Conservation (phyloP, 2,329 filamentous ascomycete species). For the Diaporthe eres region DNA sequence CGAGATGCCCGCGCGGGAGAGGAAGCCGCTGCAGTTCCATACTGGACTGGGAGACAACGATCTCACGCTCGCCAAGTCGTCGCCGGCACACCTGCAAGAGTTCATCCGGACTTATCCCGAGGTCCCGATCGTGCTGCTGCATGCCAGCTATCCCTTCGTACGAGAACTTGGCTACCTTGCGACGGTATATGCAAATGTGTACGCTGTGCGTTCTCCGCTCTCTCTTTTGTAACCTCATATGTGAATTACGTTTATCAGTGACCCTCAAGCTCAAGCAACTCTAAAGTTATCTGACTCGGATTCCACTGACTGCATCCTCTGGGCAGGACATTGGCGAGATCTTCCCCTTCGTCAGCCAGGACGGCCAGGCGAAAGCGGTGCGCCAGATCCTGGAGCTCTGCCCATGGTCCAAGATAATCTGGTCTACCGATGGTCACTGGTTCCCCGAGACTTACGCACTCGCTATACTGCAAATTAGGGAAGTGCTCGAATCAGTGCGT, state of each 20-base stretch:
- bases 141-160: slow-evolving; percentile 86
- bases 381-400: slow-evolving; percentile 82
- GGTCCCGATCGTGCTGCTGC: slow-evolving; percentile 83
- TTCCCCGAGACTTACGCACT: slow-evolving; percentile 85
- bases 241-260: not conserved
- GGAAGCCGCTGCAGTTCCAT: slow-evolving; percentile 87
- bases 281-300: not conserved
- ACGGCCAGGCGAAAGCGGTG: slow-evolving; percentile 80
- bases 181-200: slow-evolving; percentile 82
- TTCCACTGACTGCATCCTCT: not conserved
- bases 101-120: slow-evolving; percentile 79
- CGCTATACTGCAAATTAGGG: slow-evolving; percentile 79
- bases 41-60: slow-evolving; percentile 87
- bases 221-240: not conserved
- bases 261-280: too few relatives aligned
- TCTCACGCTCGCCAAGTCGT: slow-evolving; percentile 77
- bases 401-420: slow-evolving; percentile 81
- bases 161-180: slow-evolving; percentile 85
- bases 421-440: slow-evolving; percentile 85
- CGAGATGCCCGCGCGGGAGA: slow-evolving; percentile 56
- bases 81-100: slow-evolving; percentile 80
- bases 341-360: slow-evolving; percentile 82
- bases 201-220: slow-evolving; percentile 59
- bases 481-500: slow-evolving; percentile 76
- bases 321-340: slow-evolving; percentile 81